Evolutionary conservation across 1,284 basidiomycete species (phyloP), one percentile per base, ranked within the genome.

Genomic region (Clitocybe nebularis): DNA sequence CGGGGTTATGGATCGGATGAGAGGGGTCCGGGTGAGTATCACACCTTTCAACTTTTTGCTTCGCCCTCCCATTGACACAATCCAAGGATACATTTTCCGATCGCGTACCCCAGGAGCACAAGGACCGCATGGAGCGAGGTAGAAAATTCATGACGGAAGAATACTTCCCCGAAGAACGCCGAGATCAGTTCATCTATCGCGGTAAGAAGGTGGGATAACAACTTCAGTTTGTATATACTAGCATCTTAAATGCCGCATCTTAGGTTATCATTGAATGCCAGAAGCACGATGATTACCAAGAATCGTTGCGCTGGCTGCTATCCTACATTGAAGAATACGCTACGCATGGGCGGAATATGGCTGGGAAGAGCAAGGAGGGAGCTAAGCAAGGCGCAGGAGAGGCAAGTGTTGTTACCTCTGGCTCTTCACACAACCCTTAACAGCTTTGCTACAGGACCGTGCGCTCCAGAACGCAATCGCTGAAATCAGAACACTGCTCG

Each of bases 241-340:
- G 57, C 50, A 8, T 9, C 26, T 19, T 51, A 42, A 63, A 57
- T 56, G 60, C 13, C 5, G 9, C 36, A 5, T 10, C n/a, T 45
- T 48, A 89, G 84, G 88, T 92, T 29, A 79, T 96, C 48, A 75
- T 93, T 46, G 94, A 97, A 65, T 93, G 90, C 65, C 94, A 97
- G 69, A 82, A 86, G 59, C 91, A 95, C 67, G 77, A 84, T 46
- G 89, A 95, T 59, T 97, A 96, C 67, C 89, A 93, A 56, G 82
- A 80, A 43, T 81, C 85, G 25, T 77, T 93, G 51, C 68, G 67
- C 13, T 93, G 89, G 88, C 71, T 93, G 25, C 70, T 93, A 34
- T 68, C 72, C 39, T 73, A 77, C 45, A 59, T 88, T n/a, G 79
- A 84, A 58, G 81, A 87, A 58, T 97, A 95, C 67, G 77, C 80